phyloP scores from a whole-genome alignment of 495 filamentous ascomycete genomes.

The Parathielavia hyrcaniae region DNA sequence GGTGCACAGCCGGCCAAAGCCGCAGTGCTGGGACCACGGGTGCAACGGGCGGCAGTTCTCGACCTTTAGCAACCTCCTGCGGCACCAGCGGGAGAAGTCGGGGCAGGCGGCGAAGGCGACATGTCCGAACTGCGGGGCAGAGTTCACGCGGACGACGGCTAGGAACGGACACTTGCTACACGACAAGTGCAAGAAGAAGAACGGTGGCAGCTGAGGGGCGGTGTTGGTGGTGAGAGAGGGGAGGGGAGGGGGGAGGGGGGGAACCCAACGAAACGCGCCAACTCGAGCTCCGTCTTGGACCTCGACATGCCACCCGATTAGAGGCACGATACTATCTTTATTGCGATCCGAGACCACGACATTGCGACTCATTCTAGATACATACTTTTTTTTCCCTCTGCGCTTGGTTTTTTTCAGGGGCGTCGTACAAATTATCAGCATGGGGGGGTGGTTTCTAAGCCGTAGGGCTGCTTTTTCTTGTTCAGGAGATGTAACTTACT shows the following conservation, averaged over 20 bases:
- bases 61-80: slow-evolving; percentile 87
- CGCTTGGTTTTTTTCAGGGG: not conserved
- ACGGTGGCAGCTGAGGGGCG: slow-evolving; percentile 19
- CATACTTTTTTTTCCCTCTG: slow-evolving; percentile 5
- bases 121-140: slow-evolving; percentile 81
- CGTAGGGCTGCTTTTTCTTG: slow-evolving; percentile 1
- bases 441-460: not conserved
- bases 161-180: slow-evolving; percentile 82
- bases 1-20: slow-evolving; percentile 70
- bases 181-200: slow-evolving; percentile 76
- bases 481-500: not conserved
- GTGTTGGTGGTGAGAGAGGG: no score
- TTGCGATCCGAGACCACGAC: not conserved
- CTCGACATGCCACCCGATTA: not conserved
- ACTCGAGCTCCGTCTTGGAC: not conserved
- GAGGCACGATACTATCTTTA: not conserved
- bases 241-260: no score
- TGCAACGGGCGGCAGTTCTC: slow-evolving; percentile 93
- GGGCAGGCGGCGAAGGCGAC: slow-evolving; percentile 79
- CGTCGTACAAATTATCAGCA: slow-evolving; percentile 1
- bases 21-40: slow-evolving; percentile 92
- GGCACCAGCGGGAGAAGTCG: slow-evolving; percentile 91
- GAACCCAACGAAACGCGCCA: not conserved
- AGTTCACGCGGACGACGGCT: slow-evolving; percentile 87
- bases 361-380: not conserved